phyloP scores from a whole-genome alignment of 192 early-diverging fungal genomes.

The Linnemannia exigua region DNA sequence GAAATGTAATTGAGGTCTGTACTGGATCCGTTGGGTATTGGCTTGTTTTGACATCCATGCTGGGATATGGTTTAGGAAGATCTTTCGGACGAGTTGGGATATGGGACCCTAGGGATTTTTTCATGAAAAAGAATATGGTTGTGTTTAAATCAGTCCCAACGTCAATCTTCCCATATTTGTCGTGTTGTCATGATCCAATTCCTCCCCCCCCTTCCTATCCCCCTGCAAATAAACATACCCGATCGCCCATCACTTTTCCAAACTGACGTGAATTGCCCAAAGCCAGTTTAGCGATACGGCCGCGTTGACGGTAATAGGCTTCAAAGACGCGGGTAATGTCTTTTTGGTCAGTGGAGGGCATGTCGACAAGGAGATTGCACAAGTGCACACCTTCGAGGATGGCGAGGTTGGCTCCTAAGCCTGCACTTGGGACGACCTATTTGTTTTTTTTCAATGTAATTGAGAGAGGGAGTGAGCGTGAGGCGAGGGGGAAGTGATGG shows the following conservation, averaged over 20 bases:
- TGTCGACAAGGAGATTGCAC: slow-evolving; percentile 39
- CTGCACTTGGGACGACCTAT: slow-evolving; percentile 50
- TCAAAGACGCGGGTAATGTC: slow-evolving; percentile 37
- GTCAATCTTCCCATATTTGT: too few species aligned
- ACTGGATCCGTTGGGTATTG: background rate
- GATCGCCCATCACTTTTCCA: slow-evolving; percentile 52
- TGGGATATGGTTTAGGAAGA: slow-evolving; percentile 5
- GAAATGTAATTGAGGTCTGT: slow-evolving; percentile 9
- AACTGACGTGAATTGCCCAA: slow-evolving; percentile 46
- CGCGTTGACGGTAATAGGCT: slow-evolving; percentile 29
- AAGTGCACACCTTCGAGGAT: slow-evolving; percentile 46
- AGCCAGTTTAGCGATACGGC: slow-evolving; percentile 31
- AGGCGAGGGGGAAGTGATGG: background rate
- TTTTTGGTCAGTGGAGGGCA: slow-evolving; percentile 20
- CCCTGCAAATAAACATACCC: slow-evolving; percentile 11
- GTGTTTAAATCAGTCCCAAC: too few species aligned
- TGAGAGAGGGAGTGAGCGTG: background rate
- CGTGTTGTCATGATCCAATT: too few species aligned
- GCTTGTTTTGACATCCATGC: background rate
- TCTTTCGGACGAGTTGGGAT: background rate
- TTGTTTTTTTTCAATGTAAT: background rate
- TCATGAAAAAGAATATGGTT: background rate
- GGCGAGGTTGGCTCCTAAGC: slow-evolving; percentile 48
- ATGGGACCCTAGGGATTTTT: slow-evolving; percentile 8
- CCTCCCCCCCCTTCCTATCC: too few species aligned